phyloP scores from a whole-genome alignment of 2,329 filamentous ascomycete species.

The Colletotrichum sidae region DNA sequence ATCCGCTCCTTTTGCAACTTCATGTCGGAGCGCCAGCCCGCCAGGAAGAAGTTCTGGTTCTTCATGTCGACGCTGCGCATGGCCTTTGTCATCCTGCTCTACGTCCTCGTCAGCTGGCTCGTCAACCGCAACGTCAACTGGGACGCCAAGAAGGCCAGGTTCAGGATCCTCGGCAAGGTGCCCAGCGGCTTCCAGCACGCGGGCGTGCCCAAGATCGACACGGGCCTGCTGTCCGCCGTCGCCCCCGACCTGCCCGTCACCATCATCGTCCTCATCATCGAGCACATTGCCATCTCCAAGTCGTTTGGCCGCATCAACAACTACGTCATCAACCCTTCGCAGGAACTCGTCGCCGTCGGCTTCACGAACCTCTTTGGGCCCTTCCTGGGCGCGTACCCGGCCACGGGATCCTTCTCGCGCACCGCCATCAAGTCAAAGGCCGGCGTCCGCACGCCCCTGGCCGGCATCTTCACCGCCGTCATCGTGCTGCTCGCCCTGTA shows the following conservation, averaged over 20 bases:
- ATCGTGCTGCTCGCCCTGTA: constrained; percentile 84
- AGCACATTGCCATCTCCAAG: constrained; percentile 87
- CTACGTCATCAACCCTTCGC: constrained; percentile 82
- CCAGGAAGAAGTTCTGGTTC: constrained; percentile 77
- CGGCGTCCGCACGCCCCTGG: constrained; percentile 82
- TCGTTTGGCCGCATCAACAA: constrained; percentile 84
- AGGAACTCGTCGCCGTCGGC: constrained; percentile 83
- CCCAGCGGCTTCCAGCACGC: constrained; percentile 81
- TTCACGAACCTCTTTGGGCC: constrained; percentile 81
- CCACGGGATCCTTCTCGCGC: constrained; percentile 65
- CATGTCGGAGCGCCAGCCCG: constrained; percentile 75
- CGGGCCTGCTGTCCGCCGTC: constrained; percentile 71
- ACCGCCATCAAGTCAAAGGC: constrained; percentile 89
- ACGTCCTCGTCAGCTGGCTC: constrained; percentile 81
- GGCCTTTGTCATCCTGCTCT: constrained; percentile 83
- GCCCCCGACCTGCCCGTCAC: constrained; percentile 75
- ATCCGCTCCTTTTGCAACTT: constrained; percentile 72
- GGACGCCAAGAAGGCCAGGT: constrained; percentile 62
- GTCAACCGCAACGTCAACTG: constrained; percentile 69
- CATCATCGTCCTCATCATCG: constrained; percentile 83
- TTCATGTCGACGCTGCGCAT: constrained; percentile 83
- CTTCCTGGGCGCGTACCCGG: constrained; percentile 71
- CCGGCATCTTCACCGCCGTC: constrained; percentile 80
- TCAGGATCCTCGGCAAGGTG: constrained; percentile 75
- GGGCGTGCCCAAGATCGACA: constrained; percentile 72